Evolutionary conservation across 73 alveolate genomes (phyloP).

Genomic region (Paramecium tetraurelia): DNA sequence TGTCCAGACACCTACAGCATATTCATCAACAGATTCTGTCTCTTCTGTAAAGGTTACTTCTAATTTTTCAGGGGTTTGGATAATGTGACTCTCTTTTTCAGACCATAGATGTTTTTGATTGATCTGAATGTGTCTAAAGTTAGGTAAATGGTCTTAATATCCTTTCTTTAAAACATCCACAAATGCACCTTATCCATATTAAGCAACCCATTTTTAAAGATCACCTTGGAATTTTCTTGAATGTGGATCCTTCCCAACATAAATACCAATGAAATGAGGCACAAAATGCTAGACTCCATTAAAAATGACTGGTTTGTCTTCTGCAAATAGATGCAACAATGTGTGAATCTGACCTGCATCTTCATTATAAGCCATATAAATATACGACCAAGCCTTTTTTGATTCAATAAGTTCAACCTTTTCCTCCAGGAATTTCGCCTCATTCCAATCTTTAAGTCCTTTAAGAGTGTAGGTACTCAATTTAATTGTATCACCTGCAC

Average conservation of each 20-base stretch:
- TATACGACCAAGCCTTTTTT: constrained; percentile 17
- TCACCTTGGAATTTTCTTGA: not conserved
- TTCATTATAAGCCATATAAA: constrained; percentile 3
- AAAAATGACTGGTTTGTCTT: constrained; percentile 28
- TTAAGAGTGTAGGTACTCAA: not conserved
- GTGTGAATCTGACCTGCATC: not conserved
- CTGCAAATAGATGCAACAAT: not conserved
- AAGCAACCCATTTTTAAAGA: not conserved
- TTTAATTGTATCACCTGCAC: not conserved
- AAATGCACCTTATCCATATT: constrained; percentile 27
- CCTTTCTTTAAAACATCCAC: not conserved
- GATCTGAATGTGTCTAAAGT: not conserved
- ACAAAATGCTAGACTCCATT: constrained; percentile 6
- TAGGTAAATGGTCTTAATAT: not conserved
- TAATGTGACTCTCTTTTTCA: not conserved
- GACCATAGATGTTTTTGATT: constrained; percentile 1
- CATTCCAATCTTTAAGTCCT: constrained; percentile 36
- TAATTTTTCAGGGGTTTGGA: not conserved
- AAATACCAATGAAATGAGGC: constrained; percentile 34
- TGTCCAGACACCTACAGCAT: constrained; percentile 49
- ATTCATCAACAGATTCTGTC: constrained; percentile 46
- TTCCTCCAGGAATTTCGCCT: constrained; percentile 9
- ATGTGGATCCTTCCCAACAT: constrained; percentile 27
- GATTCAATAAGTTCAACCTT: not conserved
- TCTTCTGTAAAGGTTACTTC: not conserved